Percentiles rank a stretch among this genome's conserved stretches.
Conservation (phyloP, 805 yeast genomes). For the Teunomyces gatunensis region DNA sequence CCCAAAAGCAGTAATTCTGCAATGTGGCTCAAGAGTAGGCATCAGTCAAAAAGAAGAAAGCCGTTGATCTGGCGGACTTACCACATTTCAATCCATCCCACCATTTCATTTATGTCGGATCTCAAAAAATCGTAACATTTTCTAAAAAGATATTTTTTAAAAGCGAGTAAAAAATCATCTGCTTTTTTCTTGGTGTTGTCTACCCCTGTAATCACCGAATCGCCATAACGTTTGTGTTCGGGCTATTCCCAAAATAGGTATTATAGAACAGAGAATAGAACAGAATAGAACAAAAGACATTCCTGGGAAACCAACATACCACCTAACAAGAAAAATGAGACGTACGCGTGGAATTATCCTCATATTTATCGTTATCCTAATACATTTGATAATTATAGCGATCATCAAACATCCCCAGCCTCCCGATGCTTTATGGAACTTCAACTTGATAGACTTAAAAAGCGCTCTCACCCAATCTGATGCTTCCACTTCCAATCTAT, state of each 20-base stretch:
- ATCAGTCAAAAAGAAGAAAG: too few relatives aligned
- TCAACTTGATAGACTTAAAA: constrained; percentile 6
- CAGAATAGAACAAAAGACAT: too few relatives aligned
- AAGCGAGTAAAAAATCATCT: neutral
- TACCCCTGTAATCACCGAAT: neutral
- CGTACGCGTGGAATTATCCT: constrained; percentile 7
- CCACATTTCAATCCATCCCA: neutral
- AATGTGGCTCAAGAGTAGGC: too few relatives aligned
- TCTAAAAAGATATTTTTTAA: neutral
- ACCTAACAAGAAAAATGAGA: constrained; percentile 5
- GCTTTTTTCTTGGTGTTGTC: neutral
- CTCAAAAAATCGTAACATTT: neutral
- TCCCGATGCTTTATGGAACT: neutral
- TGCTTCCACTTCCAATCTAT: constrained; percentile 1
- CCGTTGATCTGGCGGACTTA: too few relatives aligned
- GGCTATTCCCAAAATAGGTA: neutral
- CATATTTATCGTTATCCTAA: constrained; percentile 5
- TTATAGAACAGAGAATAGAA: neutral
- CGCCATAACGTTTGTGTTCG: neutral
- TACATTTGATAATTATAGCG: constrained; percentile 10
- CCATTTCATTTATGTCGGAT: neutral
- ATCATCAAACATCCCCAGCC: constrained; percentile 3
- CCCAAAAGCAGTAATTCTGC: too few relatives aligned
- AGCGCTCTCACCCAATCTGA: neutral
- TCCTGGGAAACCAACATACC: neutral